A percentile compares a stretch with the other conserved stretches of the same genome.
These are phyloP conservation scores for Leptosphaerulina australis DNA, from an alignment of 2,329 filamentous ascomycete genomes.

Conservation along the genomic window DNA sequence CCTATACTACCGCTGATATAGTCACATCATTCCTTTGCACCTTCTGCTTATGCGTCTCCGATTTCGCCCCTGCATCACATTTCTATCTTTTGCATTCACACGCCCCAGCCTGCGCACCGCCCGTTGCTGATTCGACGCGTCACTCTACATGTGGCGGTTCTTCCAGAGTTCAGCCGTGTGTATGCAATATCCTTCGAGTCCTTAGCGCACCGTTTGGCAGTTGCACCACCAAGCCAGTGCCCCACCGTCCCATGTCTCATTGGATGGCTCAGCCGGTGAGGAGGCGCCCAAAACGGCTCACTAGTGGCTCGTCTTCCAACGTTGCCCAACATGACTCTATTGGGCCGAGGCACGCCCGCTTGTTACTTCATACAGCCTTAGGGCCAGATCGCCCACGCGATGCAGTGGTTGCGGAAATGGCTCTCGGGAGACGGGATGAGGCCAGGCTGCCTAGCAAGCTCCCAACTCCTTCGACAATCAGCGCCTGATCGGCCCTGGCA, in stretches of 20 bases:
- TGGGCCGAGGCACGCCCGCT: conserved; percentile 33
- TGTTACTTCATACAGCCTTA: conserved; percentile 24
- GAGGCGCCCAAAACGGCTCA: conserved; percentile 39
- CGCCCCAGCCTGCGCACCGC: conserved; percentile 25
- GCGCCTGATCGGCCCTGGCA: conserved; percentile 34
- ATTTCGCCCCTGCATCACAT: conserved; percentile 37
- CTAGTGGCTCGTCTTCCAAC: conserved; percentile 28
- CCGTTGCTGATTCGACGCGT: conserved; percentile 30
- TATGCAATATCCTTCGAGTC: conserved; percentile 32
- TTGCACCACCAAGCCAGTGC: conserved; percentile 36
- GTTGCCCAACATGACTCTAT: conserved; percentile 28
- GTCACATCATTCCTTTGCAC: conserved; percentile 19
- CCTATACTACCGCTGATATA: conserved; percentile 25
- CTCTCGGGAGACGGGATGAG: conserved; percentile 35
- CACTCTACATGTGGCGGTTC: conserved; percentile 26
- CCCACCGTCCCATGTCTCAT: conserved; percentile 28
- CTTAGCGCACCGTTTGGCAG: conserved; percentile 46
- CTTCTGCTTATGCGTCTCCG: conserved; percentile 27
- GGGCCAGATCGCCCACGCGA: conserved; percentile 35
- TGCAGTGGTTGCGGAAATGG: conserved; percentile 32
- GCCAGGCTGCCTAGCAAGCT: conserved; percentile 19
- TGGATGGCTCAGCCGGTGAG: conserved; percentile 25
- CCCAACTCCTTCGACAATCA: conserved; percentile 19
- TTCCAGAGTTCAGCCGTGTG: conserved; percentile 29
- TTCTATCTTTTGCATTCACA: conserved; percentile 13